Percentiles rank a stretch among this genome's conserved stretches.
Evolutionary conservation across 202 grass and related monocot genomes (phyloP).

Genomic region (Panicum virgatum): DNA sequence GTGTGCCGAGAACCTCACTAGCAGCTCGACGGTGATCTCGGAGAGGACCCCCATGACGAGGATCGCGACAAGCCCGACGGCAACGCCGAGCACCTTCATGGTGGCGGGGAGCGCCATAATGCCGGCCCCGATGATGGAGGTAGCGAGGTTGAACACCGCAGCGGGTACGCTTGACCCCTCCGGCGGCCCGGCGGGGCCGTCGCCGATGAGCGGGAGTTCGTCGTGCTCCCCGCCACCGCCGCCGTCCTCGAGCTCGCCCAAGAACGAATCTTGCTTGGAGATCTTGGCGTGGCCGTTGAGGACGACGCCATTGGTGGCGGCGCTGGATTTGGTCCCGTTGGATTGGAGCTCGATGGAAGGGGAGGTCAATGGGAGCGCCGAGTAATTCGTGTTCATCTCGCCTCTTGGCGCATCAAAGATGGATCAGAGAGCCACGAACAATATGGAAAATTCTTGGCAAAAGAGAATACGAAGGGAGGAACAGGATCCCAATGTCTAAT

Average conservation of each 20-base stretch:
- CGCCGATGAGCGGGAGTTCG: slow-evolving; percentile 68
- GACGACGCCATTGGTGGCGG: slow-evolving; percentile 22
- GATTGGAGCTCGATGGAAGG: slow-evolving; percentile 81
- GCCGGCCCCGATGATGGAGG: slow-evolving; percentile 91
- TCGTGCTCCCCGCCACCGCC: slow-evolving; percentile 47
- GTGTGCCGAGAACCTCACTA: slow-evolving; percentile 69
- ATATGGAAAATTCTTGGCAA: neutral
- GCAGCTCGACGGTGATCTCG: slow-evolving; percentile 90
- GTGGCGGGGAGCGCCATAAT: slow-evolving; percentile 96
- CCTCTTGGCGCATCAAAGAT: slow-evolving; percentile 41
- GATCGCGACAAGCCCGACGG: slow-evolving; percentile 70
- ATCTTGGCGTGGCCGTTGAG: slow-evolving; percentile 38
- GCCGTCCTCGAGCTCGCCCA: slow-evolving; percentile 50
- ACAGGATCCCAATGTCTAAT: neutral
- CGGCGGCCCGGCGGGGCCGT: slow-evolving; percentile 26
- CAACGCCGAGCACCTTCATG: slow-evolving; percentile 93
- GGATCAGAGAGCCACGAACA: slow-evolving; percentile 13
- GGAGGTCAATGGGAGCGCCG: slow-evolving; percentile 53
- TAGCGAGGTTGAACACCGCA: slow-evolving; percentile 96
- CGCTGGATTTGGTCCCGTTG: slow-evolving; percentile 32
- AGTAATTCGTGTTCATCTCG: slow-evolving; percentile 73
- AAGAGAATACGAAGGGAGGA: neutral
- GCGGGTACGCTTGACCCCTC: slow-evolving; percentile 61
- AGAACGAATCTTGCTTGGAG: slow-evolving; percentile 55
- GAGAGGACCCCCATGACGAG: slow-evolving; percentile 81